Percentiles rank a stretch among this genome's conserved stretches.
Conservation (phyloP, 805 yeast species). For the Wickerhamomyces alni region DNA sequence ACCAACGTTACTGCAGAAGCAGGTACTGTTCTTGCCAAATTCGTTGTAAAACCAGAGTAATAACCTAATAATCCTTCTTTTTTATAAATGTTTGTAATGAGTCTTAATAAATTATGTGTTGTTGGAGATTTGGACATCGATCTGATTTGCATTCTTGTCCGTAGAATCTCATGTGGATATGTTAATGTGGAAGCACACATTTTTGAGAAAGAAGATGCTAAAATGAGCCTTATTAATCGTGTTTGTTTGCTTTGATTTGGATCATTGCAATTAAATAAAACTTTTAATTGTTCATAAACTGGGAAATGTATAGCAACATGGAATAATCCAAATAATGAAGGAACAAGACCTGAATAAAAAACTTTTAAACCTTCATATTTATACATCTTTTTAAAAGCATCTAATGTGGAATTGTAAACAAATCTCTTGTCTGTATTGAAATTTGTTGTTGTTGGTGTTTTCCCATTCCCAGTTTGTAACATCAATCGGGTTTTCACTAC, state of each 20-base stretch:
- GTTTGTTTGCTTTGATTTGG: constrained; percentile 16
- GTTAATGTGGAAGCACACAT: constrained; percentile 86
- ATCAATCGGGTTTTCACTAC: constrained; percentile 92
- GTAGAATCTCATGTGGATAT: constrained; percentile 90
- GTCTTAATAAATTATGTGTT: not conserved
- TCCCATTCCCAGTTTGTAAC: constrained; percentile 54
- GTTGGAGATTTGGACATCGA: constrained; percentile 25
- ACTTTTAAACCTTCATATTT: constrained; percentile 71
- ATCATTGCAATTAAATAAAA: constrained; percentile 30
- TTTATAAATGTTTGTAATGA: constrained; percentile 25
- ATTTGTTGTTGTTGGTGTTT: constrained; percentile 8
- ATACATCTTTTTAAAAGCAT: constrained; percentile 80
- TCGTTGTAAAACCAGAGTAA: constrained; percentile 84
- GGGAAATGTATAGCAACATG: constrained; percentile 98
- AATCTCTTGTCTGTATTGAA: constrained; percentile 12
- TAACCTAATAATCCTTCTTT: constrained; percentile 79
- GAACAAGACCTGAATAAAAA: constrained; percentile 85
- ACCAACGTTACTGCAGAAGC: constrained; percentile 93
- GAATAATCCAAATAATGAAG: constrained; percentile 82
- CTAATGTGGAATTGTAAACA: constrained; percentile 70
- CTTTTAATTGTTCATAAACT: constrained; percentile 76
- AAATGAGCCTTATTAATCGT: constrained; percentile 37
- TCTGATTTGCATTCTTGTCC: constrained; percentile 78
- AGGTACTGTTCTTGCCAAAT: constrained; percentile 86
- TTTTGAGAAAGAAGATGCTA: constrained; percentile 77